These are phyloP conservation scores for Lotmaria passim DNA, from an alignment of 208 protist genomes.

Conservation along the genomic window DNA sequence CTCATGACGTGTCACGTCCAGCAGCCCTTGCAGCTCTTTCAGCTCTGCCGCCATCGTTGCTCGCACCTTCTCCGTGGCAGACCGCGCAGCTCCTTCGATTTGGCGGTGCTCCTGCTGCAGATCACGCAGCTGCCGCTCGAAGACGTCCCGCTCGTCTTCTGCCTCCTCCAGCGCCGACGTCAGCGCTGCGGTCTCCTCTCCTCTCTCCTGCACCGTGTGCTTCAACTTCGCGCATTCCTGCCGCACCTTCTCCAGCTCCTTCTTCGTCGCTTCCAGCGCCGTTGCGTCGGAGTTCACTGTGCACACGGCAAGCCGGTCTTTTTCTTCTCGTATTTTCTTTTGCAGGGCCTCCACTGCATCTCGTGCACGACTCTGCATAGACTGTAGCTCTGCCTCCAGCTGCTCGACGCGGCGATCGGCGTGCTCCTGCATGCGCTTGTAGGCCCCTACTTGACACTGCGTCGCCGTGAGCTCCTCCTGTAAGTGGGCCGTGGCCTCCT, in stretches of 20 bases:
- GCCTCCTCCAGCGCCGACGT: conserved; percentile 13
- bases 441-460: conserved; percentile 2
- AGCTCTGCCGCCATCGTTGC: background rate
- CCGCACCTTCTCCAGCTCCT: conserved; percentile 1
- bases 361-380: background rate
- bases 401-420: conserved; percentile 19
- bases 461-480: conserved; percentile 19
- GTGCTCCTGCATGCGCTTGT: conserved; percentile 22
- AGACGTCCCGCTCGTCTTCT: conserved; percentile 22
- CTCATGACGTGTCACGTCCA: background rate
- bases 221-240: conserved; percentile 7
- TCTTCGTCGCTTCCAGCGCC: background rate
- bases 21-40: conserved; percentile 1
- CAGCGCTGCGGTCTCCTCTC: conserved; percentile 16
- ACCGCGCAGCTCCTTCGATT: background rate
- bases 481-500: conserved; percentile 12
- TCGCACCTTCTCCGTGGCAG: background rate
- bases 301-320: background rate
- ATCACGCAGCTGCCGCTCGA: conserved; percentile 11
- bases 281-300: conserved; percentile 7
- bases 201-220: conserved; percentile 9
- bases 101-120: conserved; percentile 12
- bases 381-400: conserved; percentile 23
- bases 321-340: background rate
- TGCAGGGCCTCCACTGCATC: conserved; percentile 11